Evolutionary conservation across 2,329 filamentous ascomycete species (phyloP).

Genomic region (Thielaviopsis euricoi): DNA sequence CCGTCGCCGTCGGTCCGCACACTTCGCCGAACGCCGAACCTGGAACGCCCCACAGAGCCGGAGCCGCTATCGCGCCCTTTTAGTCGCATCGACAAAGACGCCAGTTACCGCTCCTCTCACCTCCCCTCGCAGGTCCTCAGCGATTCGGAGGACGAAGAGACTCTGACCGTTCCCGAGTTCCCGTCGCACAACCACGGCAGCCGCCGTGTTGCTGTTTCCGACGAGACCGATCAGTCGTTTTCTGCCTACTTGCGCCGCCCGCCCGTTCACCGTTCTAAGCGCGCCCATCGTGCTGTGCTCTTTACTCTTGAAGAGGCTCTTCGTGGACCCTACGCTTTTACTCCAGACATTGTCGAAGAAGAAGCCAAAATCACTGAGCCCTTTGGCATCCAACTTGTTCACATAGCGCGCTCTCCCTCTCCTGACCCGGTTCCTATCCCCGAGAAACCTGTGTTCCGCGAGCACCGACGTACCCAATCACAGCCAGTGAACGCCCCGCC

Average conservation of each 20-base stretch:
- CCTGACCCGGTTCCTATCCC: conserved; percentile 34
- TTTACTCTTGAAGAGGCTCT: conserved; percentile 85
- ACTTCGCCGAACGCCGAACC: conserved; percentile 13
- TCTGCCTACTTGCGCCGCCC: conserved; percentile 22
- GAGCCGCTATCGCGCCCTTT: conserved; percentile 12
- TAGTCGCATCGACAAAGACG: conserved; percentile 20
- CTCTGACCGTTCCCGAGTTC: conserved; percentile 18
- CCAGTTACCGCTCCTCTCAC: conserved; percentile 16
- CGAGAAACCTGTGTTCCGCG: background rate
- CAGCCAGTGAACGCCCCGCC: conserved; percentile 3
- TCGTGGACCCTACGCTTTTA: conserved; percentile 67
- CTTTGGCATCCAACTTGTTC: conserved; percentile 38
- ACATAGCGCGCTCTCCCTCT: conserved; percentile 27
- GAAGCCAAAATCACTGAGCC: conserved; percentile 86
- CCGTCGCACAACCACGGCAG: conserved; percentile 14
- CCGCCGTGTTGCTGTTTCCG: conserved; percentile 1
- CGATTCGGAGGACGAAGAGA: conserved; percentile 25
- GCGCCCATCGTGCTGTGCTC: conserved; percentile 78
- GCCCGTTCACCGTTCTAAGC: conserved; percentile 54
- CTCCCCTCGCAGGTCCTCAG: conserved; percentile 33
- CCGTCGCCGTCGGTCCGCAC: conserved; percentile 24
- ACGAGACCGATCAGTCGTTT: conserved; percentile 3
- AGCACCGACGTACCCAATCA: conserved; percentile 8
- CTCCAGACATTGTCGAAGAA: conserved; percentile 70
- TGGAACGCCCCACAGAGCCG: conserved; percentile 1